These are phyloP conservation scores for Neofusicoccum sp. DNA, from an alignment of 2,329 filamentous ascomycete genomes.

Conservation along the genomic window DNA sequence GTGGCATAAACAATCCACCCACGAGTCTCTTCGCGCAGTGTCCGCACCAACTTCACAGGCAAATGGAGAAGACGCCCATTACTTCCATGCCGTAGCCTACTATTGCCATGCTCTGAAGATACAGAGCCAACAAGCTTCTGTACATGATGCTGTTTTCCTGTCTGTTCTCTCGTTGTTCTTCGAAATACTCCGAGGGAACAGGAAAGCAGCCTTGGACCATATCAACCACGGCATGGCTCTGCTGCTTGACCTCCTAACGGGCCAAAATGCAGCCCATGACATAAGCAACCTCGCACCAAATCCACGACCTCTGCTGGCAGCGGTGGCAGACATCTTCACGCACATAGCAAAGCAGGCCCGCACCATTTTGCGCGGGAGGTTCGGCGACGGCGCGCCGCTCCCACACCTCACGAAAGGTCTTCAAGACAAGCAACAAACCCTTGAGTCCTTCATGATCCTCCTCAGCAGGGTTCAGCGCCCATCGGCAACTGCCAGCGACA, in stretches of 20 bases:
- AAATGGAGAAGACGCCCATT: neutral
- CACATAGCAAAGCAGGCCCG: neutral
- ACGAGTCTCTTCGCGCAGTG: neutral
- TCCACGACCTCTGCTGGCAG: neutral
- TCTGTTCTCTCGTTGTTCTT: neutral
- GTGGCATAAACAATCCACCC: neutral
- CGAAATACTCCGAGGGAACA: conserved; percentile 7
- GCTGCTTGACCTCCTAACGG: neutral
- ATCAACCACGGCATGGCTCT: conserved; percentile 4
- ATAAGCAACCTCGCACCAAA: neutral
- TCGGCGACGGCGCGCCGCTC: neutral
- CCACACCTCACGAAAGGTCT: neutral
- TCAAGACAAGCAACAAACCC: neutral
- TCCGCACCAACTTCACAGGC: neutral
- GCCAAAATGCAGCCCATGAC: neutral
- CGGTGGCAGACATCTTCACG: neutral
- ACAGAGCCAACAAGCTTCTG: neutral
- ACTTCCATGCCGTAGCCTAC: neutral
- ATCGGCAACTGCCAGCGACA: neutral
- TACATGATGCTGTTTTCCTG: neutral
- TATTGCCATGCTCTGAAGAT: neutral
- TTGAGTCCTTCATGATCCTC: conserved; percentile 1
- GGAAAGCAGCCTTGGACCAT: neutral
- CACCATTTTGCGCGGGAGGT: neutral
- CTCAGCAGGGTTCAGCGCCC: neutral